Evolutionary conservation across 495 filamentous ascomycete species (phyloP), one percentile per base, ranked within the genome.

Genomic region (Trichoderma asperelloides): DNA sequence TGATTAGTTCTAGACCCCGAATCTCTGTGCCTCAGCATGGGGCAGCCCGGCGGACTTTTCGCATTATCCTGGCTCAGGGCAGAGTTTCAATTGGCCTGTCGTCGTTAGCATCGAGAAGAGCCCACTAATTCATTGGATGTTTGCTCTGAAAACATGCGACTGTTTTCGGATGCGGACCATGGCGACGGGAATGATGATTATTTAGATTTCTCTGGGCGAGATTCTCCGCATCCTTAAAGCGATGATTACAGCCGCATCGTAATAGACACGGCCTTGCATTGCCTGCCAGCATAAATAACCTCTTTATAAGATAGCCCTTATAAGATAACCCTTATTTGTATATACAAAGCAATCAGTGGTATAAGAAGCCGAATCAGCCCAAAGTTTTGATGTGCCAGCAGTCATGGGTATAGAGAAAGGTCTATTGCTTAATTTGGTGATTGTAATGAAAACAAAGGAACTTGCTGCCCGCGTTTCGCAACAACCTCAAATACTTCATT

Each of bases 1-100:
- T 60, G 40, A 68, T 25, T 27, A 55, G 68, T 65, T 68, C 67
- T 70, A 72, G 67, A 63, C 67, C 65, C 70, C 70, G 69, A 64
- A 18, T 30, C 3, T 25, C 7, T 28, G 21, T 2, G 7, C 23
- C 15, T 11, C 27, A 5, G 6, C 13, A 9, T 23, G 16, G 55
- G 6, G 8, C 8, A 60, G 25, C 55, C 27, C n/a, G 23, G 11
- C 55, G 27, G 11, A 18, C 8, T 28, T 28, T 47, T 30, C 25
- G 23, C 16, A 28, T 60, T 3, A 28, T 30, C 23, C 55, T 13
- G 23, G 11, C n/a, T 27, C 11, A 21, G 55, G 15, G 9, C 27
- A 4, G 55, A 28, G 55, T 6, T 51, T 51, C 47, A 3, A 23
- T 51, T 23, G 18, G 18, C 15, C 43, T 51, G 47, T 51, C 47